These are phyloP conservation scores for Kwoniella dendrophila DNA, from an alignment of 768 basidiomycete species.

Conservation along the genomic window DNA sequence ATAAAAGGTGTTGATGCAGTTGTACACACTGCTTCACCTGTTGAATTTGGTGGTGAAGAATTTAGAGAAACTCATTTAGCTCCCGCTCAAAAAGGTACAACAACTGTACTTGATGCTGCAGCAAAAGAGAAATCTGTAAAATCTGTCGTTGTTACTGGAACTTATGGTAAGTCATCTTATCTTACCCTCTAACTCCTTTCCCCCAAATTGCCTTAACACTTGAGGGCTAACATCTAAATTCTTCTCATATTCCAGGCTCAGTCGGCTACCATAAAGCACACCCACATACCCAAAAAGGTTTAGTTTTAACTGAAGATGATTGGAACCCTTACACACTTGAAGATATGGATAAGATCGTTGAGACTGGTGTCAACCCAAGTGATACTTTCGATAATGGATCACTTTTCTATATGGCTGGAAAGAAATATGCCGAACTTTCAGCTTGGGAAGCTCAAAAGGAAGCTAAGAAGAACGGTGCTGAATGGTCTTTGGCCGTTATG, in stretches of 20 bases:
- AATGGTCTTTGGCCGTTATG: conserved; percentile 35
- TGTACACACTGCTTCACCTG: conserved; percentile 38
- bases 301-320: conserved; percentile 38
- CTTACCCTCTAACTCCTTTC: not conserved
- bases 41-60: conserved; percentile 32
- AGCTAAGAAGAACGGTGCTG: conserved; percentile 8
- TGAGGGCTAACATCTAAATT: not conserved
- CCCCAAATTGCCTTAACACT: not conserved
- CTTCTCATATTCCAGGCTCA: conserved; percentile 17
- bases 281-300: conserved; percentile 28
- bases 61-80: conserved; percentile 32
- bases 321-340: conserved; percentile 47
- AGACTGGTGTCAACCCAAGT: conserved; percentile 9
- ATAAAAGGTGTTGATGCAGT: conserved; percentile 38
- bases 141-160: conserved; percentile 27
- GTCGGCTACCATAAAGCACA: conserved; percentile 28
- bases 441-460: conserved; percentile 41
- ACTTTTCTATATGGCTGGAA: conserved; percentile 35
- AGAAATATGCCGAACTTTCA: conserved; percentile 45
- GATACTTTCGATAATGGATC: not conserved
- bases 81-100: conserved; percentile 43
- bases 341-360: conserved; percentile 31
- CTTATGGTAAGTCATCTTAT: conserved; percentile 22
- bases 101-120: conserved; percentile 38
- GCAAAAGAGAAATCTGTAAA: conserved; percentile 37